Evolutionary conservation across 306 rosid species (phyloP).

Genomic region (Lotus japonicus): DNA sequence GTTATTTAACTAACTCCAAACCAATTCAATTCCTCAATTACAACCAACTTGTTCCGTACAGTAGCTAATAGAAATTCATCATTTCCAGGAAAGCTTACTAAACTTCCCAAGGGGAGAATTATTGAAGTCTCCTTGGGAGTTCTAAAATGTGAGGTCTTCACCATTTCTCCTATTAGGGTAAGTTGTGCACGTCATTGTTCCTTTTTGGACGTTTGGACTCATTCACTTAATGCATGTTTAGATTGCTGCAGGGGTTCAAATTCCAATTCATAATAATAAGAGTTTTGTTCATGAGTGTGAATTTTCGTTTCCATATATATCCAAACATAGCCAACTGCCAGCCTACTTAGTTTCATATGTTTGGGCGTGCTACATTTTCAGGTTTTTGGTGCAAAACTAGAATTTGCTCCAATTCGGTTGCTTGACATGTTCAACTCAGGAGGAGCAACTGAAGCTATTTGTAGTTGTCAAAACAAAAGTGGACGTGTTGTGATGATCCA

Average conservation of each 20-base stretch:
- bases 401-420: conserved; percentile 40
- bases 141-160: conserved; percentile 38
- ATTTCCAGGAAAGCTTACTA: conserved; percentile 36
- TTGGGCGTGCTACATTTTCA: background rate
- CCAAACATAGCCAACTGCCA: too few species aligned
- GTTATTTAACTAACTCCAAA: conserved; percentile 6
- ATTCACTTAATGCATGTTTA: too few species aligned
- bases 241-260: too few species aligned
- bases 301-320: too few species aligned
- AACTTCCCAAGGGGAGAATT: conserved; percentile 26
- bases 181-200: background rate
- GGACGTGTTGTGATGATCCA: conserved; percentile 18
- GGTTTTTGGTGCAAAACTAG: conserved; percentile 23
- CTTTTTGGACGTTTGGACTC: background rate
- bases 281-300: too few species aligned
- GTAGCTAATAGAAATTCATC: background rate
- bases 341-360: background rate
- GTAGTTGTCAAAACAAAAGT: background rate
- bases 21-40: background rate
- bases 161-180: conserved; percentile 38
- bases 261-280: too few species aligned
- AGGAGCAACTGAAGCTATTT: conserved; percentile 38
- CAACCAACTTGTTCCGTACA: background rate
- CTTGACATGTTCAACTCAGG: conserved; percentile 57
- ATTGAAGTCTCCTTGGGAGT: conserved; percentile 33